These are phyloP conservation scores for Boletus sp. DNA, from an alignment of 768 basidiomycete species.

Conservation along the genomic window DNA sequence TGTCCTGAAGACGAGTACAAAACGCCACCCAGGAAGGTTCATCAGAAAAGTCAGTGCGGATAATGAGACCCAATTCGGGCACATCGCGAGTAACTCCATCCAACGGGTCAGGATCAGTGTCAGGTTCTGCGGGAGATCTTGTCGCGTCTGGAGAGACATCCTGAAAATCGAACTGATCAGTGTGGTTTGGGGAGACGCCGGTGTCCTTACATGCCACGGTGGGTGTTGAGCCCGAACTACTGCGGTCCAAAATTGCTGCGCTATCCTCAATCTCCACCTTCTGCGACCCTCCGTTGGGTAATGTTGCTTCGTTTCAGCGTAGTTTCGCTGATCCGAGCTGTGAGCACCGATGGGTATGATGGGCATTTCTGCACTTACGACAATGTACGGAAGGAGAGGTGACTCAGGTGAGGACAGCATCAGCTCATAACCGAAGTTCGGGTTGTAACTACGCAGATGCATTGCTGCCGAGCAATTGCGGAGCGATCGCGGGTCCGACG, in stretches of 20 bases:
- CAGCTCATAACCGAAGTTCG: not conserved
- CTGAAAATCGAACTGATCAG: slow-evolving; percentile 13
- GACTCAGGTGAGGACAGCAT: slow-evolving; percentile 15
- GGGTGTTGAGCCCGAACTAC: slow-evolving; percentile 7
- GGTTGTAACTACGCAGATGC: not conserved
- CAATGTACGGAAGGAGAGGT: slow-evolving; percentile 15
- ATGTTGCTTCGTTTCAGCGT: slow-evolving; percentile 41
- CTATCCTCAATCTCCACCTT: slow-evolving; percentile 49
- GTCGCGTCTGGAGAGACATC: slow-evolving; percentile 12
- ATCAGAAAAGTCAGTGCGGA: slow-evolving; percentile 72
- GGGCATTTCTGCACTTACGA: slow-evolving; percentile 13
- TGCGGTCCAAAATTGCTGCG: slow-evolving; percentile 47
- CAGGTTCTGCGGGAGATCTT: slow-evolving; percentile 22
- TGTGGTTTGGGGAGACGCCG: not conserved
- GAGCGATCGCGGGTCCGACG: not conserved
- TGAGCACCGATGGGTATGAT: slow-evolving; percentile 3
- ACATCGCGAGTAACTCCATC: slow-evolving; percentile 46
- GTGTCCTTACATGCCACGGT: slow-evolving; percentile 5
- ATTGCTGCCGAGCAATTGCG: not conserved
- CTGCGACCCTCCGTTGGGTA: slow-evolving; percentile 56
- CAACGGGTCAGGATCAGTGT: slow-evolving; percentile 50
- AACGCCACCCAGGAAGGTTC: slow-evolving; percentile 66
- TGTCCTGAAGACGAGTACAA: slow-evolving; percentile 43
- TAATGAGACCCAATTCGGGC: slow-evolving; percentile 54
- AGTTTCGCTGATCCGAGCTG: slow-evolving; percentile 34